Evolutionary conservation across 2,329 filamentous ascomycete genomes (phyloP), one percentile per base, ranked within the genome.

Genomic region (Periconia macrospinosa): DNA sequence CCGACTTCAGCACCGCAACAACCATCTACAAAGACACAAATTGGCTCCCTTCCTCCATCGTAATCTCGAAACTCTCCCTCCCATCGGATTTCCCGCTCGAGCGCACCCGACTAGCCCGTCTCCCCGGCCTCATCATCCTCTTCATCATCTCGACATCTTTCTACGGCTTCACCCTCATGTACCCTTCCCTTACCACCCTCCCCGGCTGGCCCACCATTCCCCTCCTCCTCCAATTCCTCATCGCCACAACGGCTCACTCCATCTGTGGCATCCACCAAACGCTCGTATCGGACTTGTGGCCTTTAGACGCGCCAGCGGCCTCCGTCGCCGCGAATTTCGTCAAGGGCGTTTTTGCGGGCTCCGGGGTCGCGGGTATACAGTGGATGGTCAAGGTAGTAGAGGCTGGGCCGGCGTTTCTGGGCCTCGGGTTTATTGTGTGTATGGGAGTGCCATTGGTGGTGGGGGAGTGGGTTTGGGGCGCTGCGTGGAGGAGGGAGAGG

Each of bases 321-420:
- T 84, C 84, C 2, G 84, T 85, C 0, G 83, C 84, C 0, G 86
- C 86, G 56, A 88, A 88, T 56, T 72, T 89, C 3, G 78, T 83
- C 7, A 75, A 85, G n/a, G 88, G 85, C 62, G 67, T 84, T 18
- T 71, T 85, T 35, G 85, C 84, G 30, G 86, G 86, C 0, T 80
- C 75, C 1, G 81, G 80, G 2, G 85, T 84, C n/a, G 83, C 82
- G 0, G 76, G 85, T 9, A 83, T 89, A 43, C 79, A 85, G 49
- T 74, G 79, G 48, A 84, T 88, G 77, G 78, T 88, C 23, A 57
- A 72, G 6, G 73, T 70, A 0, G 79, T 87, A 73, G 85, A 85
- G 3, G 68, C 79, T 27, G 86, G 85, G 0, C 88, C 85, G 83
- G 50, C 52, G 18, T 65, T 61, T 47, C 15, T 62, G 27, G 48